Conservation (phyloP, 441 rosid genomes). For the Erodium trifolium region DNA sequence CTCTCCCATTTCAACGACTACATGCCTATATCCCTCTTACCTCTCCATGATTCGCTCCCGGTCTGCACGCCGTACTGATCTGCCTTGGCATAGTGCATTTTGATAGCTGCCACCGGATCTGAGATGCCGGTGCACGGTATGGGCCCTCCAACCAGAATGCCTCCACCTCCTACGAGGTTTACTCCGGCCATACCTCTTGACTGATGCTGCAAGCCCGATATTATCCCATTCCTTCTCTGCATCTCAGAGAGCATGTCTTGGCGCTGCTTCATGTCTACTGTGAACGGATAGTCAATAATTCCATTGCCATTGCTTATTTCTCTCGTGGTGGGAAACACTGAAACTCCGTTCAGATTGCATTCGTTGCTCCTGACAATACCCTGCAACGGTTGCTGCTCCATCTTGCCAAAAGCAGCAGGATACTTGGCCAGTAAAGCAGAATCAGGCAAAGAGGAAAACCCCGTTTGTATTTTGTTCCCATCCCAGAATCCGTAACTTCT, state of each 20-base stretch:
- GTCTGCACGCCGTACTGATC: slow-evolving; percentile 15
- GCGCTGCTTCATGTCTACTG: slow-evolving; percentile 38
- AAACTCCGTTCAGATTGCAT: slow-evolving; percentile 26
- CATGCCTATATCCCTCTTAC: slow-evolving; percentile 5
- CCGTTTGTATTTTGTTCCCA: slow-evolving; percentile 71
- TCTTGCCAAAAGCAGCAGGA: slow-evolving; percentile 61
- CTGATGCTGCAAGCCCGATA: slow-evolving; percentile 35
- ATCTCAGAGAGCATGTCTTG: slow-evolving; percentile 34
- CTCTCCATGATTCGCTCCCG: slow-evolving; percentile 51
- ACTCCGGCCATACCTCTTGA: slow-evolving; percentile 39
- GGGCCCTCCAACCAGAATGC: slow-evolving; percentile 33
- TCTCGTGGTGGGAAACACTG: slow-evolving; percentile 29
- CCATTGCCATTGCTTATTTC: slow-evolving; percentile 23
- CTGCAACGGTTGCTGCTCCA: slow-evolving; percentile 33
- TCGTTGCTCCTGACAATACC: slow-evolving; percentile 28
- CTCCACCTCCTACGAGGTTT: slow-evolving; percentile 39
- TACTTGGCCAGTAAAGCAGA: slow-evolving; percentile 62
- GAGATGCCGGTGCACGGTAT: slow-evolving; percentile 26
- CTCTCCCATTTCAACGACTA: slow-evolving; percentile 28
- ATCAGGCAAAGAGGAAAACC: slow-evolving; percentile 63
- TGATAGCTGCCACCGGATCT: slow-evolving; percentile 54
- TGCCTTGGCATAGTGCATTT: slow-evolving; percentile 41
- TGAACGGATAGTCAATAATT: slow-evolving; percentile 39
- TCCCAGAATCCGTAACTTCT: slow-evolving; percentile 81
- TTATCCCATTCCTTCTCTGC: slow-evolving; percentile 36